Conservation (phyloP, 257 asterid genomes). For the Voacanga thouarsii region DNA sequence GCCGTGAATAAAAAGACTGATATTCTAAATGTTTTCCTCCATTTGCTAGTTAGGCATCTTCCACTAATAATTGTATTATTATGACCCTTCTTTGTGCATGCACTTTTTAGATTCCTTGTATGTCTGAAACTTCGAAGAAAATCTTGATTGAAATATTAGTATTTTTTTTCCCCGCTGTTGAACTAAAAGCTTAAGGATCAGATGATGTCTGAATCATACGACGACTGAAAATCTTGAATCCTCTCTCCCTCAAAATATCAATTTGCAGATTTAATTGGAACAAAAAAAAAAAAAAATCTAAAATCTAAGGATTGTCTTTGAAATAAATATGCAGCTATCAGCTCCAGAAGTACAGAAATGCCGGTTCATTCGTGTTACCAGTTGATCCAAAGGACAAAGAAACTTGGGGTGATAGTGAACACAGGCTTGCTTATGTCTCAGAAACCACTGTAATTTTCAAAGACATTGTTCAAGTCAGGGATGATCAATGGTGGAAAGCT, state of each 20-base stretch:
- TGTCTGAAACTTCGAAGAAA: not conserved
- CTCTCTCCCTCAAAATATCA: too few species aligned
- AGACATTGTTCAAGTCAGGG: conserved; percentile 77
- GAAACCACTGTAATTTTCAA: conserved; percentile 95
- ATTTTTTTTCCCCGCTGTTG: too few species aligned
- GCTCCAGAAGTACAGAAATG: conserved; percentile 92
- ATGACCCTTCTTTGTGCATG: not conserved
- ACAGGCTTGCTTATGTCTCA: conserved; percentile 81
- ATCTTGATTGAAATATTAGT: not conserved
- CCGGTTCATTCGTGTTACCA: conserved; percentile 79
- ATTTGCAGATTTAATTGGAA: too few species aligned
- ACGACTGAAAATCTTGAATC: too few species aligned
- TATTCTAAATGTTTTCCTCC: not conserved
- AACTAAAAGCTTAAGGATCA: too few species aligned
- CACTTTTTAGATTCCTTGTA: not conserved
- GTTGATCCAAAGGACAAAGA: conserved; percentile 82
- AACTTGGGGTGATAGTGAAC: conserved; percentile 98
- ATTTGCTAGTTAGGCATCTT: not conserved
- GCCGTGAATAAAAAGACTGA: not conserved
- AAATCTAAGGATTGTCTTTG: not conserved
- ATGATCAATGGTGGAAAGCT: conserved; percentile 98
- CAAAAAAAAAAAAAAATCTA: not conserved
- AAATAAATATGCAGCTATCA: conserved; percentile 64
- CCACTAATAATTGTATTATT: conserved; percentile 5
- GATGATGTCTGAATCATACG: too few species aligned